These are phyloP conservation scores for Neurospora pannonica DNA, from an alignment of 495 filamentous ascomycete species.

Conservation along the genomic window DNA sequence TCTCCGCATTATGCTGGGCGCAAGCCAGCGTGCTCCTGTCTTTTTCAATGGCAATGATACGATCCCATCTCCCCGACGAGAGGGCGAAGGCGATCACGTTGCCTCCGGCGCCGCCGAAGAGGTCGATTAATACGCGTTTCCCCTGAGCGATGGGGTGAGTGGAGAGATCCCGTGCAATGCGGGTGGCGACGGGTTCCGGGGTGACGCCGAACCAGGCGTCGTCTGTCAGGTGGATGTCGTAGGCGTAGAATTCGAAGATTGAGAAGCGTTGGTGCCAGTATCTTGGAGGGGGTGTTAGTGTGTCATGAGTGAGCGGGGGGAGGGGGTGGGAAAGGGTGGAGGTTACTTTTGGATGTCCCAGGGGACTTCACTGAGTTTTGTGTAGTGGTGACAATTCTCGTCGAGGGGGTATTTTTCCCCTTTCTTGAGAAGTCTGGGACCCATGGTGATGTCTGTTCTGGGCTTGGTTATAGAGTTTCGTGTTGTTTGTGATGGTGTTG, in stretches of 20 bases:
- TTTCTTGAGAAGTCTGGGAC: slow-evolving; percentile 5
- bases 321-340: not conserved
- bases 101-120: slow-evolving; percentile 85
- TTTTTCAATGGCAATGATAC: slow-evolving; percentile 80
- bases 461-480: not conserved
- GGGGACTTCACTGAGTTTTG: slow-evolving; percentile 49
- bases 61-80: slow-evolving; percentile 57
- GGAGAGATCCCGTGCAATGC: slow-evolving; percentile 68
- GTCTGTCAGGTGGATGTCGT: slow-evolving; percentile 82
- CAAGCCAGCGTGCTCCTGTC: slow-evolving; percentile 68
- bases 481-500: not conserved
- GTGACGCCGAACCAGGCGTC: slow-evolving; percentile 95
- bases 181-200: slow-evolving; percentile 75
- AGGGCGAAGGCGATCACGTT: slow-evolving; percentile 92
- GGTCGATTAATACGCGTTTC: slow-evolving; percentile 63
- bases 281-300: slow-evolving; percentile 37
- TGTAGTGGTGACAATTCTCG: slow-evolving; percentile 56
- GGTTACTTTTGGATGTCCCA: slow-evolving; percentile 70
- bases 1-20: slow-evolving; percentile 81
- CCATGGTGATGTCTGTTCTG: not conserved
- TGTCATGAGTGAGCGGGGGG: too few species aligned
- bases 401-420: slow-evolving; percentile 34
- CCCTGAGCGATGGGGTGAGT: slow-evolving; percentile 18
- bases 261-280: slow-evolving; percentile 83
- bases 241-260: slow-evolving; percentile 73